Conservation (phyloP, 78 protist species). For the Dictyostelium firmibasis region DNA sequence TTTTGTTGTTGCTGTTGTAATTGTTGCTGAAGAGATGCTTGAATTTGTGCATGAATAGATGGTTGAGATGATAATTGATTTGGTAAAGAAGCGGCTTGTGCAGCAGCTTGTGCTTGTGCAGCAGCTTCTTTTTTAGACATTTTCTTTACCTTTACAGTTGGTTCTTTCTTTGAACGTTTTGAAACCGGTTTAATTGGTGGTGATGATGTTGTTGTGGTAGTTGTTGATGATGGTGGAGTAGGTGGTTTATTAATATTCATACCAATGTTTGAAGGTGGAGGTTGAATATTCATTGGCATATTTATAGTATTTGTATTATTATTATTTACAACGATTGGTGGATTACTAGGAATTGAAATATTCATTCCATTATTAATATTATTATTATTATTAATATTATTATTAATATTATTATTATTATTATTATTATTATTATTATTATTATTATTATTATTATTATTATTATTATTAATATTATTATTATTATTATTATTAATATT, state of each 20-base stretch:
- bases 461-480: not conserved
- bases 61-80: not conserved
- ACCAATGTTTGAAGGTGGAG: not conserved
- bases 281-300: constrained; percentile 1
- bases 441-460: constrained; percentile 2
- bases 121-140: constrained; percentile 3
- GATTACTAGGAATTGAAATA: not conserved
- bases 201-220: not conserved
- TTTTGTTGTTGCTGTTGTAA: not conserved
- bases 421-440: constrained; percentile 8
- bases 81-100: not conserved
- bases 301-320: not conserved
- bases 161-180: not conserved
- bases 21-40: constrained; percentile 18
- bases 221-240: not conserved
- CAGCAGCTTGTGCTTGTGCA: constrained; percentile 9
- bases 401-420: constrained; percentile 5
- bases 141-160: not conserved
- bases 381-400: not conserved
- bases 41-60: constrained; percentile 45
- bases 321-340: not conserved
- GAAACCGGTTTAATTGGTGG: constrained; percentile 1
- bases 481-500: not conserved
- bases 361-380: not conserved
- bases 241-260: not conserved